A percentile compares a stretch with the other conserved stretches of the same genome.
phyloP scores from a whole-genome alignment of 2,329 filamentous ascomycete genomes.

The Fusarium anthophilum region DNA sequence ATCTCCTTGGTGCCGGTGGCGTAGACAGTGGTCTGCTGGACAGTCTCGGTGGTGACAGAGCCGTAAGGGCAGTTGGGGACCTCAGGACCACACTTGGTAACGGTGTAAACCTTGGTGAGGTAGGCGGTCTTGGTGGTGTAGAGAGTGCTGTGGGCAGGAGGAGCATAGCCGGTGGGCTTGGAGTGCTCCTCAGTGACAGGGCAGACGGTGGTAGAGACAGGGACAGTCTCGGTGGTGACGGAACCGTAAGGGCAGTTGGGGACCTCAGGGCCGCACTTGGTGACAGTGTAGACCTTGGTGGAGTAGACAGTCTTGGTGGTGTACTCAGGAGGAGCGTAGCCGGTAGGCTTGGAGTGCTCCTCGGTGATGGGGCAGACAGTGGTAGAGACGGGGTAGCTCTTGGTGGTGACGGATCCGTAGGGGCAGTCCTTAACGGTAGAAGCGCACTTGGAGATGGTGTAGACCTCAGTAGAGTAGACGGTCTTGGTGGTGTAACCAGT shows the following conservation, averaged over 20 bases:
- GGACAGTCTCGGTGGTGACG: constrained; percentile 37
- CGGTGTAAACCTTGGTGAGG: constrained; percentile 47
- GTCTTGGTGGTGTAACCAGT: constrained; percentile 42
- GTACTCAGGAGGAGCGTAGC: constrained; percentile 46
- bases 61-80: constrained; percentile 47
- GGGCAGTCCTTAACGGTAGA: constrained; percentile 47
- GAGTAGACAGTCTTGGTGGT: constrained; percentile 41
- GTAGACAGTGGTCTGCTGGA: constrained; percentile 20
- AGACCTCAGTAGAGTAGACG: constrained; percentile 27
- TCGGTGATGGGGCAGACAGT: constrained; percentile 33
- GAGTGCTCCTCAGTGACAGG: constrained; percentile 22
- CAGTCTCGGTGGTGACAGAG: constrained; percentile 41
- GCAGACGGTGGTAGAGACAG: constrained; percentile 8
- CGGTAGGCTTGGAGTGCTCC: constrained; percentile 29
- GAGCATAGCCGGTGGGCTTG: constrained; percentile 26
- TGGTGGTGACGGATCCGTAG: constrained; percentile 26
- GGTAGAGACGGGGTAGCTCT: constrained; percentile 31
- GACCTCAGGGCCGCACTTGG: constrained; percentile 42
- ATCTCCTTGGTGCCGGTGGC: constrained; percentile 23
- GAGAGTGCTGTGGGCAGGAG: constrained; percentile 36
- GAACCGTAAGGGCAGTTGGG: constrained; percentile 45
- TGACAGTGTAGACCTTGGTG: constrained; percentile 47
- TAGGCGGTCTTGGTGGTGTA: constrained; percentile 46
- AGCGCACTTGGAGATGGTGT: constrained; percentile 29
- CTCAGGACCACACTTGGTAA: constrained; percentile 45